Evolutionary conservation across 2,329 filamentous ascomycete species (phyloP), one percentile per base, ranked within the genome.

Genomic region (Paracamarosporium sp.): DNA sequence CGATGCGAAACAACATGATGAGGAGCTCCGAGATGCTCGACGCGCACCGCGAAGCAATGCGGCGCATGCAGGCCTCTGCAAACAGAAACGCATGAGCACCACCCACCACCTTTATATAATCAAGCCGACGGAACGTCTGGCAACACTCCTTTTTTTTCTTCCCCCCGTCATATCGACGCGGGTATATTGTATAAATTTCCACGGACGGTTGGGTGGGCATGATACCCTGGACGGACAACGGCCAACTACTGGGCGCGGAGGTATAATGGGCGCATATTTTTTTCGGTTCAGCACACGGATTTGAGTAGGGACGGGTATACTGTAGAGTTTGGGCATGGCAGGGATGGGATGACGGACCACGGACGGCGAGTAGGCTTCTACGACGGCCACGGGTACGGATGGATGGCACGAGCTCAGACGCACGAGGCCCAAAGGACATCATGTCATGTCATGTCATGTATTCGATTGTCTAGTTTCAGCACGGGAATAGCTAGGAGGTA

Each of bases 1-100:
- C 84, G 48, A 83, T 83, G 35, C 88, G 92, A 67, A 90, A 92
- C 63, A 86, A 89, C 73, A 84, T 86, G 63, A 95, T 96, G 90
- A 83, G 91, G 53, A 87, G 86, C 40, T 88, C 89, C 0, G 86
- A 90, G 62, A 85, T 96, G 80, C 81, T 90, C 50, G 89, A 91
- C 44, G 84, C 88, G 22, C 93, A 97, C 74, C 84, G 90, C 20
- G 89, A 93, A 62, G 91, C 90, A 1, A 84, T 97, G 85, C 83
- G 90, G 61, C 88, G 83, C 73, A 90, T 97, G 88, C 93, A 97
- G 72, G 82, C 82, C 13, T 76, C 79, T 47, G 85, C 83, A 0
- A 85, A 84, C 60, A 75, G 70, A 41, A 64, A 66, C 31, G 55
- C 70, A 58, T 70, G 60, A 53, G 43, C 52, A 25, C 33, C 24